These are phyloP conservation scores for Backusella parvicylindrica DNA, from an alignment of 192 early-diverging fungal species.

Conservation along the genomic window DNA sequence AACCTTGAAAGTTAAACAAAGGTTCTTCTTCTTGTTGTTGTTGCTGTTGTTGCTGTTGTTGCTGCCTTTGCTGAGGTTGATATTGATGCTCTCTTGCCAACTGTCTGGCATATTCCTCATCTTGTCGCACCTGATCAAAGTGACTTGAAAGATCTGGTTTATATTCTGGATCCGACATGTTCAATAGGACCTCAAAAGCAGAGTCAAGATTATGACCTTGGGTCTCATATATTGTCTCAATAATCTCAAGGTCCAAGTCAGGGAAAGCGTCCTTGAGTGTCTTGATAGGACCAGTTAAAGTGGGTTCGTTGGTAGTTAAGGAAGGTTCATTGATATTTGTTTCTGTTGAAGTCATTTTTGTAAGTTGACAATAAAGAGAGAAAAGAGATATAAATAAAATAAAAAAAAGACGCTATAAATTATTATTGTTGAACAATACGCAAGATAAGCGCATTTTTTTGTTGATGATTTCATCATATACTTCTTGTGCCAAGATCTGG, in stretches of 20 bases:
- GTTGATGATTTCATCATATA: not conserved
- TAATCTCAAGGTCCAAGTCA: conserved; percentile 42
- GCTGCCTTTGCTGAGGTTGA: not conserved
- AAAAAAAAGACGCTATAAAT: not conserved
- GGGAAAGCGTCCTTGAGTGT: conserved; percentile 49
- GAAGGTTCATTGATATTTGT: not conserved
- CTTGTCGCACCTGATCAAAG: conserved; percentile 42
- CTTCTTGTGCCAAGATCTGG: not conserved
- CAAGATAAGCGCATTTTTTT: not conserved
- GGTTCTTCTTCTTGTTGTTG: not conserved
- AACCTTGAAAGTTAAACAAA: conserved; percentile 18
- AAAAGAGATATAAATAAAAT: not conserved
- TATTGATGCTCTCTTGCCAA: conserved; percentile 40
- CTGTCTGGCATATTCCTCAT: conserved; percentile 50
- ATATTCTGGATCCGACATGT: conserved; percentile 51
- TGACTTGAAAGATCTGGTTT: conserved; percentile 24
- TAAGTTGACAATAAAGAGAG: not conserved
- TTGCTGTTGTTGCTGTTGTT: not conserved
- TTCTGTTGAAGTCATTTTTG: not conserved
- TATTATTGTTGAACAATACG: not conserved
- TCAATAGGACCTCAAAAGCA: conserved; percentile 45
- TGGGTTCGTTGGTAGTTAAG: not conserved
- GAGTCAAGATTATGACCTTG: conserved; percentile 42
- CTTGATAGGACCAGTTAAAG: not conserved
- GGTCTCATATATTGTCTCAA: conserved; percentile 44